Evolutionary conservation across 192 early-diverging fungal genomes (phyloP).

Genomic region (Backusella liffmaniae): DNA sequence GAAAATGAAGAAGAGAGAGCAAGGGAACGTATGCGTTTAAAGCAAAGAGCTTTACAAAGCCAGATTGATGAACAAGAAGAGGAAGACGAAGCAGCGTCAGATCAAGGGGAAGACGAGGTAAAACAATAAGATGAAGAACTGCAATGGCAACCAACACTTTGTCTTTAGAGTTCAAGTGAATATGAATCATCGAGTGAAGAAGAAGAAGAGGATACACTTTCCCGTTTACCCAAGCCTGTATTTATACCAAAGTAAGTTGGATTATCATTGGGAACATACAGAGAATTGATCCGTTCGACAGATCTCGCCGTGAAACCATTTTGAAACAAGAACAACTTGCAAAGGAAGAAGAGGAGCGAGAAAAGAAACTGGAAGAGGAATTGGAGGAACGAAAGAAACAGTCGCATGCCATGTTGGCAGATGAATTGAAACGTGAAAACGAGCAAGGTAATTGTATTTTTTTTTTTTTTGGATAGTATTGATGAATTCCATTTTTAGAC

Average conservation of each 20-base stretch:
- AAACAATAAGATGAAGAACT: neutral
- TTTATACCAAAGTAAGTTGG: slow-evolving; percentile 83
- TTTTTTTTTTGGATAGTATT: too few species aligned
- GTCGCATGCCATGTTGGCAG: slow-evolving; percentile 75
- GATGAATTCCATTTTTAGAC: neutral
- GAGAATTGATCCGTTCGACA: slow-evolving; percentile 15
- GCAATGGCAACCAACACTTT: neutral
- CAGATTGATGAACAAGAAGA: slow-evolving; percentile 16
- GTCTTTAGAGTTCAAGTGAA: slow-evolving; percentile 38
- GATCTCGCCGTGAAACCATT: slow-evolving; percentile 59
- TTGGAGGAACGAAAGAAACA: slow-evolving; percentile 68
- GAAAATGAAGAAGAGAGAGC: slow-evolving; percentile 51
- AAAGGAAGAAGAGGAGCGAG: slow-evolving; percentile 58
- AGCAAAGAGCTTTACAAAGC: slow-evolving; percentile 23
- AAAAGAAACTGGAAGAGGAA: slow-evolving; percentile 47
- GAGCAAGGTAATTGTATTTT: slow-evolving; percentile 36
- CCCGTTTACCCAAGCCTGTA: slow-evolving; percentile 79
- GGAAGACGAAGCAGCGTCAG: slow-evolving; percentile 30
- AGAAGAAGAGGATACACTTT: slow-evolving; percentile 51
- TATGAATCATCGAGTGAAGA: slow-evolving; percentile 72
- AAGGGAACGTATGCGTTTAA: slow-evolving; percentile 31
- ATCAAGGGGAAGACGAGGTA: slow-evolving; percentile 28
- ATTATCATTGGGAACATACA: neutral
- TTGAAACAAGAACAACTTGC: slow-evolving; percentile 54
- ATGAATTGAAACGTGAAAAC: slow-evolving; percentile 62